Conservation (phyloP, 768 basidiomycete genomes). For the Stropharia rugosoannulata region DNA sequence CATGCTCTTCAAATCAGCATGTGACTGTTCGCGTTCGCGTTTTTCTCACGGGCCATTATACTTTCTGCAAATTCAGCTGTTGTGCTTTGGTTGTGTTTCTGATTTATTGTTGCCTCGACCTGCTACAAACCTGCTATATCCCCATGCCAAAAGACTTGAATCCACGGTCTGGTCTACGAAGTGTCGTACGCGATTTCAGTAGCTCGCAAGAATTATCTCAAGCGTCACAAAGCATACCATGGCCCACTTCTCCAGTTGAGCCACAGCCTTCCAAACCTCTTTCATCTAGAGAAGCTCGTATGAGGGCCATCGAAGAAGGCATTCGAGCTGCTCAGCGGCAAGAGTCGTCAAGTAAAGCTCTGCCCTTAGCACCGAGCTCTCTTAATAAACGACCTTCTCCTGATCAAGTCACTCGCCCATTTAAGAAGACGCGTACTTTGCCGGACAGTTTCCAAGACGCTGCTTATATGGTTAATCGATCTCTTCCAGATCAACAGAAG, state of each 20-base stretch:
- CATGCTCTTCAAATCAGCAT: background rate
- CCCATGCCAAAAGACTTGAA: conserved; percentile 7
- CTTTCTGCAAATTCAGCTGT: background rate
- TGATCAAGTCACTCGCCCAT: background rate
- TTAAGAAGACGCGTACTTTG: background rate
- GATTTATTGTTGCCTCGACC: background rate
- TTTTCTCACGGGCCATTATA: conserved; percentile 15
- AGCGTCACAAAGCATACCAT: conserved; percentile 41
- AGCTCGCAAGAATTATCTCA: conserved; percentile 37
- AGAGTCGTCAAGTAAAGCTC: background rate
- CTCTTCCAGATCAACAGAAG: no score
- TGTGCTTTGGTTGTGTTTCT: background rate
- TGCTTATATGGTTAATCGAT: background rate
- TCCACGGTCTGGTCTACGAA: conserved; percentile 57
- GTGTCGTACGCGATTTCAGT: conserved; percentile 55
- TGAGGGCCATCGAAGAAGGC: conserved; percentile 20
- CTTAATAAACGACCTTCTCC: background rate
- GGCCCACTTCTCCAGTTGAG: conserved; percentile 34
- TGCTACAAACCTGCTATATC: background rate
- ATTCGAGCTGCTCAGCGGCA: background rate
- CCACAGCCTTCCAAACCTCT: conserved; percentile 4
- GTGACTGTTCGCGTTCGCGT: conserved; percentile 14
- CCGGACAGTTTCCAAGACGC: background rate
- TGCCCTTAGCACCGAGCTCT: background rate
- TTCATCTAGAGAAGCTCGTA: conserved; percentile 10